Evolutionary conservation across 2,329 filamentous ascomycete species (phyloP).

Genomic region (Hypocrella siamensis): DNA sequence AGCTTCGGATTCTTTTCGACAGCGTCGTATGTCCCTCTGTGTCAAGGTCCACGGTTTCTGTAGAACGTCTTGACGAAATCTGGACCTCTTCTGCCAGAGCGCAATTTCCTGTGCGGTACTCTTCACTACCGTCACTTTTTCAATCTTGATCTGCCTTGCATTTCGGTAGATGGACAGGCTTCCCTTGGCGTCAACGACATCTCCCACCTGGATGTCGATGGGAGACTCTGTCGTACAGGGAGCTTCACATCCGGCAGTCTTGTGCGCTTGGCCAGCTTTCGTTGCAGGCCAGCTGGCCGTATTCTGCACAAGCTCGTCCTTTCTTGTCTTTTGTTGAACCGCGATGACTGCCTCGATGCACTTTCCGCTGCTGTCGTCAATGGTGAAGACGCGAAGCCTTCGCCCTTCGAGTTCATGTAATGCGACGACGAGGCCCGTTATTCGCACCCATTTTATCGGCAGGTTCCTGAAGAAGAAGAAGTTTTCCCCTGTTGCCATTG

Average conservation of each 20-base stretch:
- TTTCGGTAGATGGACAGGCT: conserved; percentile 29
- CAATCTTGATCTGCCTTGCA: conserved; percentile 34
- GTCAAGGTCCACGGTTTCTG: conserved; percentile 38
- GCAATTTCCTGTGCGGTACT: conserved; percentile 40
- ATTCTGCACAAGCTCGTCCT: no score
- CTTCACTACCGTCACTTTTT: conserved; percentile 29
- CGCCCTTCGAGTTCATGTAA: conserved; percentile 32
- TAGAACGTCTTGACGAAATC: conserved; percentile 35
- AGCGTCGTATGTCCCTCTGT: conserved; percentile 30
- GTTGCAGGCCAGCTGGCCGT: no score
- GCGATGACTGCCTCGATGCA: conserved; percentile 31
- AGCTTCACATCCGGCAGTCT: no score
- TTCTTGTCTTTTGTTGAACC: conserved; percentile 1
- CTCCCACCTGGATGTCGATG: conserved; percentile 30
- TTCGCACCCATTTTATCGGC: conserved; percentile 59
- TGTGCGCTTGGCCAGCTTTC: no score
- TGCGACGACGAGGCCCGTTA: conserved; percentile 55
- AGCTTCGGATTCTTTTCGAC: conserved; percentile 29
- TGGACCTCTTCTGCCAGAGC: conserved; percentile 40
- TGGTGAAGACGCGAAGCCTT: conserved; percentile 29
- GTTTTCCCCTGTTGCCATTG: conserved; percentile 23
- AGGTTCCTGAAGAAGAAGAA: conserved; percentile 58
- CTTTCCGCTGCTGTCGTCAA: conserved; percentile 50
- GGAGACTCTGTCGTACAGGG: conserved; percentile 6
- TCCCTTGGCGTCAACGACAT: conserved; percentile 42